A percentile compares a stretch with the other conserved stretches of the same genome.
These are phyloP conservation scores for Entomophthora muscae DNA, from an alignment of 371 early-diverging fungal species.

Conservation along the genomic window DNA sequence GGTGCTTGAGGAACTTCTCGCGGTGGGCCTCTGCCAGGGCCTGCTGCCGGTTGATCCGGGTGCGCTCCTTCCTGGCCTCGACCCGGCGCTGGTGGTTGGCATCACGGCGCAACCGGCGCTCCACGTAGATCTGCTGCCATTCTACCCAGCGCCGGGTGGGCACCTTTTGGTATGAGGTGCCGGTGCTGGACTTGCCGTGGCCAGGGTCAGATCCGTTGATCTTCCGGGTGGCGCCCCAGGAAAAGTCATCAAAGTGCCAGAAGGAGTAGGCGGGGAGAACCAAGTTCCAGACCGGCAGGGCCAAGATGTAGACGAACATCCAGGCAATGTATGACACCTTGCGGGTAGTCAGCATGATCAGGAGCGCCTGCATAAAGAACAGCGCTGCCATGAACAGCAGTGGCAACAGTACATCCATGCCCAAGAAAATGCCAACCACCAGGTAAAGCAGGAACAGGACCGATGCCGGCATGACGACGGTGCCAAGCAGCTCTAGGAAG, in stretches of 20 bases:
- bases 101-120: background rate
- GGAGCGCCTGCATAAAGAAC: conserved; percentile 70
- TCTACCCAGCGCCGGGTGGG: background rate
- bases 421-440: conserved; percentile 26
- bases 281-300: conserved; percentile 91
- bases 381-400: conserved; percentile 52
- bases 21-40: background rate
- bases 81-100: background rate
- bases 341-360: conserved; percentile 73
- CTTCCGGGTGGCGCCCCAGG: conserved; percentile 94
- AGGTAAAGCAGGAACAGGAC: conserved; percentile 38
- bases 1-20: conserved; percentile 2
- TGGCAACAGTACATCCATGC: conserved; percentile 37
- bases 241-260: conserved; percentile 98
- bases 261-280: conserved; percentile 92
- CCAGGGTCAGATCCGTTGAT: conserved; percentile 44
- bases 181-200: conserved; percentile 20
- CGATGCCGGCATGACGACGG: conserved; percentile 89
- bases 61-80: background rate
- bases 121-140: background rate
- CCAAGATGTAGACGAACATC: conserved; percentile 84
- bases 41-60: background rate
- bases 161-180: no score
- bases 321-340: conserved; percentile 81
- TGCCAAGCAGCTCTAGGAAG: conserved; percentile 90